These are phyloP conservation scores for Kuraishia hungarica DNA, from an alignment of 805 yeast species.

Conservation along the genomic window DNA sequence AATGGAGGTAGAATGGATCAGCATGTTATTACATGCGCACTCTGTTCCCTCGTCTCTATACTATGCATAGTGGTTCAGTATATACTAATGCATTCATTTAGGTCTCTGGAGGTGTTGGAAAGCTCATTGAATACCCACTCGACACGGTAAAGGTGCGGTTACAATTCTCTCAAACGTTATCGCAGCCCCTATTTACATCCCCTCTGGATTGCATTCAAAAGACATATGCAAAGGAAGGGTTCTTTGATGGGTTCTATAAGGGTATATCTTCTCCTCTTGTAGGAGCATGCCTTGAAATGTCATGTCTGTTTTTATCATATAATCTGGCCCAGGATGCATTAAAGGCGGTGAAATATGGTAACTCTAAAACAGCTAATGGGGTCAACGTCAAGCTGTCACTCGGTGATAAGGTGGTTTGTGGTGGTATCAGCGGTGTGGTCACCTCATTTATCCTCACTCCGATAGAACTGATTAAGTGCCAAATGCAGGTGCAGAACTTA, in stretches of 20 bases:
- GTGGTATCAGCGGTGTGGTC: slow-evolving; percentile 74
- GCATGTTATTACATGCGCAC: too few relatives aligned
- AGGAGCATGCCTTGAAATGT: slow-evolving; percentile 89
- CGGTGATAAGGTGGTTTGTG: slow-evolving; percentile 42
- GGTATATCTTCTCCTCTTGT: slow-evolving; percentile 76
- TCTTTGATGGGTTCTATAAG: slow-evolving; percentile 61
- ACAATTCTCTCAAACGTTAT: slow-evolving; percentile 60
- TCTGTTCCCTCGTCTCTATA: slow-evolving; percentile 19
- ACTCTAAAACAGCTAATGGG: slow-evolving; percentile 13
- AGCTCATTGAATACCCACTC: slow-evolving; percentile 82
- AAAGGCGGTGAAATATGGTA: slow-evolving; percentile 20
- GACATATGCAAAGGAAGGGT: slow-evolving; percentile 63
- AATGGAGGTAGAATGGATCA: too few relatives aligned
- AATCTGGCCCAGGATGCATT: slow-evolving; percentile 34
- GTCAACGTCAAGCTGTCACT: slow-evolving; percentile 12
- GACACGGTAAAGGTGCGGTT: slow-evolving; percentile 88
- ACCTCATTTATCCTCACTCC: slow-evolving; percentile 86
- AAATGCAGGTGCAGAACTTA: slow-evolving; percentile 61
- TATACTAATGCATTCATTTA: too few relatives aligned
- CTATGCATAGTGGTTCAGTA: too few relatives aligned
- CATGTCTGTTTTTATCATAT: slow-evolving; percentile 66
- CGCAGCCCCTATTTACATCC: slow-evolving; percentile 38
- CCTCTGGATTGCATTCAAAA: slow-evolving; percentile 58
- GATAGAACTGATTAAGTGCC: slow-evolving; percentile 84
- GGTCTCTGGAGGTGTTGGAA: slow-evolving; percentile 75